Base-by-base conservation (phyloP, 2,329 filamentous ascomycete genomes). In the Conoideocrella luteorostrata region DNA sequence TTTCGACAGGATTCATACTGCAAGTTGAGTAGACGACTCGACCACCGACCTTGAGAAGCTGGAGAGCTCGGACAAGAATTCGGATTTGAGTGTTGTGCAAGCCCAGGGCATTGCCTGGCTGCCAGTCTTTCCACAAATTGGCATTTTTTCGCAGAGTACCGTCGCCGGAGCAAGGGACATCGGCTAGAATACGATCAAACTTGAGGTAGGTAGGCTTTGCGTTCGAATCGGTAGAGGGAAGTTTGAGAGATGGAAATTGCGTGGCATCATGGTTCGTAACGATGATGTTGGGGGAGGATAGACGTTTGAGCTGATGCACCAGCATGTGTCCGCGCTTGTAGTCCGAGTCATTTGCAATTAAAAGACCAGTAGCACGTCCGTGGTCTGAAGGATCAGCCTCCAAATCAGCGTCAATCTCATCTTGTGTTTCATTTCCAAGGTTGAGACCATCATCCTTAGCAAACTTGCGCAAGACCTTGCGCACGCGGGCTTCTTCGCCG, bases 261-360 rank as follows among this genome's bases (percentile, higher is more conserved):
- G 90, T 96, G 33, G 93, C 93, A 64, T 98, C 93, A 69, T 98
- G 91, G 64, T 98, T 97, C 33, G 89, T 97, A 49, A 98, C 91
- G 50, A 98, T 85, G 53, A 98, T 73, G 63, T 98, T 98, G 3
- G 93, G 91, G 4, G 93, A 97, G 50, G 91, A 95, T 40, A 98
- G 75, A 49, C 93, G 86, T 75, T 98, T 98, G 57, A 97, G 86
- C 67, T 98, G 93, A 65, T 98, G 93, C 38, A 96, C 88, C 61
- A 98, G 70, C 86, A 98, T 93, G 67, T 97, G 93, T 44, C 88
- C 88, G 52, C 93, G 86, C 72, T 91, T 94, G 72, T 96, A 96
- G 64, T 98, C 93, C 56, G 87, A 82, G 59, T 98, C 93, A 66
- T 98, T 98, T 50, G 93, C 93, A 54, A 98, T 86, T 45, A 98